Base-by-base conservation (phyloP, 306 rosid species). In the Malus asiatica region DNA sequence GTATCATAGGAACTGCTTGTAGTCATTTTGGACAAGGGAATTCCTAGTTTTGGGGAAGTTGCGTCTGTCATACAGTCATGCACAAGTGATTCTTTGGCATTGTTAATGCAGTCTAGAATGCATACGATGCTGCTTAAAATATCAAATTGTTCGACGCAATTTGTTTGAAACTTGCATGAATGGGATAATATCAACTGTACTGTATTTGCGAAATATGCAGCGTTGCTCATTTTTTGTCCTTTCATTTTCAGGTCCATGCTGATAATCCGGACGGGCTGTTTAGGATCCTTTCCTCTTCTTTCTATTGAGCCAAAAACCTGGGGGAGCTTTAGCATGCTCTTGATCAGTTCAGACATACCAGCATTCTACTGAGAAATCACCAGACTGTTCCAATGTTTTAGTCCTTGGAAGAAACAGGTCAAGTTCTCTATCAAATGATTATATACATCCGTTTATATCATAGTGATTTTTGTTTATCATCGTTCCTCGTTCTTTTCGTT, bases 211-310 rank as follows among this genome's bases (percentile, higher is more conserved):
- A 48, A 14, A 15, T 5, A 5, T 51, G 55, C 8, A 51, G 3
- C 3, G 3, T 7, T 51, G 55, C 8, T 51, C 8, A 16, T 6
- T 51, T 48, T 59, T 38, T 89, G 90, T 61, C 7, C 35, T 15
- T 55, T 11, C 33, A 35, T 35, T 73, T 60, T 23, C 93, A 94
- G 97, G 97, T 95, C 52, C 97, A 92, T 55, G 83, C 98, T 4
- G 98, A 95, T 86, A 92, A 95, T 72, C 97, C 97, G 14, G 98
- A 95, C 66, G 98, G 97, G 40, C 96, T 95, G 60, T 95, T 95
- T 77, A 86, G 88, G 89, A 92, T 95, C 69, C 78, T 95, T 71
- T 80, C 92, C n/a, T 90, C 97, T 76, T 90, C 98, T 74, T 95
- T 95, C 77, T 76, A 66, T 77, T 75, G 89, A 74, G 38, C 78